These are phyloP conservation scores for Rhazya stricta DNA, from an alignment of 257 asterid genomes.

Conservation along the genomic window DNA sequence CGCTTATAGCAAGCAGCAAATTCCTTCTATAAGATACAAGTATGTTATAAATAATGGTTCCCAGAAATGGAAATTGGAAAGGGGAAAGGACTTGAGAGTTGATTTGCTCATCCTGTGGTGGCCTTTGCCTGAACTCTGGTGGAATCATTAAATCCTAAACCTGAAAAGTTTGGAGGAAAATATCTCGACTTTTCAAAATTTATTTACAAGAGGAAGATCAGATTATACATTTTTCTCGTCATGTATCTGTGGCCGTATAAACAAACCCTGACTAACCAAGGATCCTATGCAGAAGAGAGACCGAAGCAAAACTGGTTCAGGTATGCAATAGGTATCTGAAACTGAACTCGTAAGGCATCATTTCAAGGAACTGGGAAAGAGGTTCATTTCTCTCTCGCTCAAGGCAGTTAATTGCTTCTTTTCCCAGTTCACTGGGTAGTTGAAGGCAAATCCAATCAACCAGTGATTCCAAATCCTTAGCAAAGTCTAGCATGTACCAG, in stretches of 20 bases:
- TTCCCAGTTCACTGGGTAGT: constrained; percentile 57
- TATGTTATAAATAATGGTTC: background rate
- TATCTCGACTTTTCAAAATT: constrained; percentile 19
- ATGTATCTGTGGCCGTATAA: constrained; percentile 34
- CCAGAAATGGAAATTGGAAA: background rate
- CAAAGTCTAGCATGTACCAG: constrained; percentile 88
- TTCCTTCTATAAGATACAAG: background rate
- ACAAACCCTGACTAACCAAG: constrained; percentile 23
- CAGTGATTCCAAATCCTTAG: constrained; percentile 72
- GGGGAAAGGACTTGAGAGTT: background rate
- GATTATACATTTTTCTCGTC: constrained; percentile 29
- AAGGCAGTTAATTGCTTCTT: constrained; percentile 62
- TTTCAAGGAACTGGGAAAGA: constrained; percentile 40
- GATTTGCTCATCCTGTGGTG: background rate
- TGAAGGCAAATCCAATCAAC: constrained; percentile 87
- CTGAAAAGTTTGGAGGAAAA: constrained; percentile 10
- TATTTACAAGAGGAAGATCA: constrained; percentile 30
- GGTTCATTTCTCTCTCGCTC: constrained; percentile 47
- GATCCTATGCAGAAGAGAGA: constrained; percentile 17
- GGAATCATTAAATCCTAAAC: constrained; percentile 3
- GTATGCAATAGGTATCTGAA: constrained; percentile 75
- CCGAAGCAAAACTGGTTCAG: constrained; percentile 30
- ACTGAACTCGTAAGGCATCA: constrained; percentile 74
- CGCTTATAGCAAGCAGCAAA: background rate
- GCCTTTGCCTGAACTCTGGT: background rate